Conservation (phyloP, 495 filamentous ascomycete species). For the Lasiosphaeria miniovina region DNA sequence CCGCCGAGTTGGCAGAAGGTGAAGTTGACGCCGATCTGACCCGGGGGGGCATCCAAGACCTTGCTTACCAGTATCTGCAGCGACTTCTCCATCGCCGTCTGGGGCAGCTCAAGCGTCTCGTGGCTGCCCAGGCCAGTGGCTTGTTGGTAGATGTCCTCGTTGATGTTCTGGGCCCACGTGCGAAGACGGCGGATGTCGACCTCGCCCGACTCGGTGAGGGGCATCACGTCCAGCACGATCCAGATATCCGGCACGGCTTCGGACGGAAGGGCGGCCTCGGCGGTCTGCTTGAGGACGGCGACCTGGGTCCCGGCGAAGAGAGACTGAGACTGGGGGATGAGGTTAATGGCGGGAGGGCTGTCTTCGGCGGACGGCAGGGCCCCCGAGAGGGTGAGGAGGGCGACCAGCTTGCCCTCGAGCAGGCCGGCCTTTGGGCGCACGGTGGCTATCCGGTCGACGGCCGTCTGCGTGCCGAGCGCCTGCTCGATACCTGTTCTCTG, state of each 20-base stretch:
- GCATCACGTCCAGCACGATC: constrained; percentile 45
- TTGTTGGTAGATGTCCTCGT: constrained; percentile 41
- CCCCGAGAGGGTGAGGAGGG: constrained; percentile 37
- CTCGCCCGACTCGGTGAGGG: constrained; percentile 36
- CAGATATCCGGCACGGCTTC: constrained; percentile 38
- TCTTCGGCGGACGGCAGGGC: constrained; percentile 18
- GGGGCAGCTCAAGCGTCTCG: constrained; percentile 31
- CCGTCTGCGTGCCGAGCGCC: constrained; percentile 22
- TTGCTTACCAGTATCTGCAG: constrained; percentile 40
- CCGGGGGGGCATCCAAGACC: constrained; percentile 33
- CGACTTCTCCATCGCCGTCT: constrained; percentile 36
- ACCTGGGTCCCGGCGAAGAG: constrained; percentile 38
- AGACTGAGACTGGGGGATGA: constrained; percentile 36
- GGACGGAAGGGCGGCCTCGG: constrained; percentile 26
- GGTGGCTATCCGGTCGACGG: constrained; percentile 36
- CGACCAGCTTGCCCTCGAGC: constrained; percentile 44
- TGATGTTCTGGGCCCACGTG: constrained; percentile 50
- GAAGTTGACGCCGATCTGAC: constrained; percentile 41
- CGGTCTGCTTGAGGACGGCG: constrained; percentile 29
- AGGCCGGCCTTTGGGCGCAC: constrained; percentile 45
- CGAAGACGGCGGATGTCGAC: constrained; percentile 42
- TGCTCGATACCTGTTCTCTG: constrained; percentile 29
- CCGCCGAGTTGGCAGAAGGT: constrained; percentile 45
- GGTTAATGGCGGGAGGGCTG: constrained; percentile 31
- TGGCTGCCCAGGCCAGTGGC: constrained; percentile 40